Evolutionary conservation across 345 rosid genomes (phyloP).

Genomic region (Mangifera indica): DNA sequence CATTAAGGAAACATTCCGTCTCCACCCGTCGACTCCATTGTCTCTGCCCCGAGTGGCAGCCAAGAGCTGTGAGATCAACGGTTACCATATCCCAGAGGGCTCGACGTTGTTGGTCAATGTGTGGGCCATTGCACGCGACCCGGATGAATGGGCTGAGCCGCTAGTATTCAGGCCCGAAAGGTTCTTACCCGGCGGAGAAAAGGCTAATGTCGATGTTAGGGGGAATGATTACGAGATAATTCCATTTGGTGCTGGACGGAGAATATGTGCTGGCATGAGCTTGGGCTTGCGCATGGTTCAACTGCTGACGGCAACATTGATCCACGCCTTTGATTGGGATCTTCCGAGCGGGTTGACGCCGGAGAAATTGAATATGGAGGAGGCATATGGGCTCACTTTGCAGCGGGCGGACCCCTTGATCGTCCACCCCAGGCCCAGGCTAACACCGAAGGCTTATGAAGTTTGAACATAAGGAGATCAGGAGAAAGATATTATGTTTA

Average conservation of each 20-base stretch:
- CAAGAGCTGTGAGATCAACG: constrained; percentile 71
- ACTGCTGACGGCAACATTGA: constrained; percentile 54
- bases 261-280: constrained; percentile 80
- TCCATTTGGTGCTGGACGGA: constrained; percentile 85
- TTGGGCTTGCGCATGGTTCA: constrained; percentile 74
- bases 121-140: constrained; percentile 92
- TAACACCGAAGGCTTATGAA: constrained; percentile 32
- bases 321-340: constrained; percentile 79
- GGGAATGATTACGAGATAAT: constrained; percentile 75
- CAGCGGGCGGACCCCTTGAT: constrained; percentile 61
- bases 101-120: constrained; percentile 61
- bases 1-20: constrained; percentile 75
- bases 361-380: constrained; percentile 65
- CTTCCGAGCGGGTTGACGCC: constrained; percentile 47
- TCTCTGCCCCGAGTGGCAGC: constrained; percentile 69
- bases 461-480: not conserved
- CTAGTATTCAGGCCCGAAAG: constrained; percentile 64
- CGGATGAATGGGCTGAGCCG: constrained; percentile 63
- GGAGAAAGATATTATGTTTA: too few species aligned
- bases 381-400: constrained; percentile 69
- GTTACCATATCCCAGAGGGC: constrained; percentile 68
- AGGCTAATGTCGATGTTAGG: constrained; percentile 51
- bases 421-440: constrained; percentile 64
- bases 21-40: constrained; percentile 82
- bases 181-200: constrained; percentile 70